A percentile compares a stretch with the other conserved stretches of the same genome.
Conservation (phyloP, 2,329 filamentous ascomycete species). For the Mollisia scopiformis region DNA sequence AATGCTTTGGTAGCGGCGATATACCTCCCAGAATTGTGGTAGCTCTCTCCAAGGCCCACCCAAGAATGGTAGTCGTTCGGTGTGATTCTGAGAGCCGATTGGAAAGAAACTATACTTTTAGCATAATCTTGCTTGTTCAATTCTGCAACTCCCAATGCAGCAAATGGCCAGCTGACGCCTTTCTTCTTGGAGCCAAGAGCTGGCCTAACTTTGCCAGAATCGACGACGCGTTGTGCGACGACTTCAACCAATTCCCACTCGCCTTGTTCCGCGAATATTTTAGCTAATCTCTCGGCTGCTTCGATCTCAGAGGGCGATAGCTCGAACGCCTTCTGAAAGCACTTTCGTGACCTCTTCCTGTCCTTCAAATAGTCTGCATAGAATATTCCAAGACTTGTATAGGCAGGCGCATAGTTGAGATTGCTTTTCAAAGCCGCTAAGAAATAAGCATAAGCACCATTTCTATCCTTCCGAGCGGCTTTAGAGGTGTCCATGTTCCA, state of each 20-base stretch:
- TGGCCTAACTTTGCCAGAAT: slow-evolving; percentile 90
- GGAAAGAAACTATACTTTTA: slow-evolving; percentile 88
- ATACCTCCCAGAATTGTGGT: slow-evolving; percentile 90
- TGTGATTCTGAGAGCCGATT: slow-evolving; percentile 81
- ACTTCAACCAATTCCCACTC: slow-evolving; percentile 98
- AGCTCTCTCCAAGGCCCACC: slow-evolving; percentile 96
- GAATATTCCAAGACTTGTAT: slow-evolving; percentile 87
- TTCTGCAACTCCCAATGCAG: slow-evolving; percentile 90
- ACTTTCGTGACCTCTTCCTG: slow-evolving; percentile 82
- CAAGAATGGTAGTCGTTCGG: slow-evolving; percentile 93
- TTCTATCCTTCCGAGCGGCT: slow-evolving; percentile 76
- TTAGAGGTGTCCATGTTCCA: slow-evolving; percentile 83
- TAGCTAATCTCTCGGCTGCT: slow-evolving; percentile 85
- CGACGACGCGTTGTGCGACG: slow-evolving; percentile 85
- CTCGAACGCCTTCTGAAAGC: slow-evolving; percentile 96
- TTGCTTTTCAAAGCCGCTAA: slow-evolving; percentile 84
- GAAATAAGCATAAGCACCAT: slow-evolving; percentile 82
- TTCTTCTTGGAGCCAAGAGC: slow-evolving; percentile 92
- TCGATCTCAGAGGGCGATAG: slow-evolving; percentile 84
- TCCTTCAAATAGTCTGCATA: slow-evolving; percentile 92
- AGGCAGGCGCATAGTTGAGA: slow-evolving; percentile 85
- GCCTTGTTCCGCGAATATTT: slow-evolving; percentile 82
- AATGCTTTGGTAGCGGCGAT: slow-evolving; percentile 95
- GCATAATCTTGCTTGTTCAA: slow-evolving; percentile 91
- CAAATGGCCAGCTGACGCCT: slow-evolving; percentile 94